phyloP scores from a whole-genome alignment of 352 stramenopile species.

The Blastocystis sp. region DNA sequence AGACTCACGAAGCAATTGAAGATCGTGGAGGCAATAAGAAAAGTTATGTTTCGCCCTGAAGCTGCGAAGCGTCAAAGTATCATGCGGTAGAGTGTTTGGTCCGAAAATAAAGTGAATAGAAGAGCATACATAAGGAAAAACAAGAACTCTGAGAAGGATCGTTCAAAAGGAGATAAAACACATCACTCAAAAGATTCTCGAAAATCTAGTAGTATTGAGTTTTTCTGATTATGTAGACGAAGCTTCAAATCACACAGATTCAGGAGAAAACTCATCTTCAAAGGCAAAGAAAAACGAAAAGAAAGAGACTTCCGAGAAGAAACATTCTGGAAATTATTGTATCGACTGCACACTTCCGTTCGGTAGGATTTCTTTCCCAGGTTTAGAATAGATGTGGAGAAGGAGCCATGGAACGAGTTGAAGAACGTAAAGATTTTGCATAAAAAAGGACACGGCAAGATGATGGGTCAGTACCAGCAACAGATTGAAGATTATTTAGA shows the following conservation, averaged over 20 bases:
- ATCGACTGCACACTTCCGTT: constrained; percentile 9
- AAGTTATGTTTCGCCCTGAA: not conserved
- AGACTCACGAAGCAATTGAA: not conserved
- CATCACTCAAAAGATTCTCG: not conserved
- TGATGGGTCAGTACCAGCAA: not conserved
- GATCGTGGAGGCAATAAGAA: not conserved
- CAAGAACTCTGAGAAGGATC: not conserved
- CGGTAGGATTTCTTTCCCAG: not conserved
- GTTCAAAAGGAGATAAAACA: not conserved
- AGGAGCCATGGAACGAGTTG: not conserved
- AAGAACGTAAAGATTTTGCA: not conserved
- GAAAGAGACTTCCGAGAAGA: not conserved
- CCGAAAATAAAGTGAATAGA: not conserved
- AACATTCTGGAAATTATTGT: not conserved
- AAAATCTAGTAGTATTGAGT: not conserved
- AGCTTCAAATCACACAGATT: not conserved
- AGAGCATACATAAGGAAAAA: not conserved
- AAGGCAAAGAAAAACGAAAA: not conserved
- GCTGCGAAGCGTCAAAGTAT: not conserved
- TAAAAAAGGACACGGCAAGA: not conserved
- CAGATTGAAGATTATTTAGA: constrained; percentile 36
- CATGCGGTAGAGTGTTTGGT: not conserved
- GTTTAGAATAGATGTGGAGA: not conserved
- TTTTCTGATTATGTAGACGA: not conserved
- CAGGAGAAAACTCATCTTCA: not conserved